Conservation (phyloP, 2,329 filamentous ascomycete species). For the Phyllosticta paracitricarpa region DNA sequence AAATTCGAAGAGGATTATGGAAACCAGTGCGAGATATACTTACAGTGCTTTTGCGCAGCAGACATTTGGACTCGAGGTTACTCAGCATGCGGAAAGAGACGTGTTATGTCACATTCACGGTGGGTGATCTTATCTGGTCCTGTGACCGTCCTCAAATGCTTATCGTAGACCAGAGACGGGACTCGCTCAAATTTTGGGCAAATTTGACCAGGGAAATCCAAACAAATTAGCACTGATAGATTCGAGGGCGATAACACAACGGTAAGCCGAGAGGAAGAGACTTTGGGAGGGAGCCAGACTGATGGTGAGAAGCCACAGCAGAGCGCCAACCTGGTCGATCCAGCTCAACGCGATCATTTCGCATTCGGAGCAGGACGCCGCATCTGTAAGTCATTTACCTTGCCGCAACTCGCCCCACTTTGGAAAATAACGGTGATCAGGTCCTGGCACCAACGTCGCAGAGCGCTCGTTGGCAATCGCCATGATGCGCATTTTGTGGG, state of each 20-base stretch:
- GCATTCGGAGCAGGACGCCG: constrained; percentile 14
- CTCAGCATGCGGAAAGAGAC: not conserved
- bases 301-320: not conserved
- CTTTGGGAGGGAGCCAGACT: not conserved
- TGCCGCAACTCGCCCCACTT: not conserved
- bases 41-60: constrained; percentile 2
- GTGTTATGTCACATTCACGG: not conserved
- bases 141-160: not conserved
- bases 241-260: constrained; percentile 22
- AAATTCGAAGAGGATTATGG: not conserved
- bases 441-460: constrained; percentile 9
- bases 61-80: not conserved
- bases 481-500: constrained; percentile 13
- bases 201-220: not conserved
- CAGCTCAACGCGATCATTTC: constrained; percentile 15
- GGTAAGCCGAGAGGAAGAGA: not conserved
- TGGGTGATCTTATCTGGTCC: not conserved
- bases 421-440: not conserved
- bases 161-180: not conserved
- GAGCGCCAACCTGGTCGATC: constrained; percentile 12
- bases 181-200: not conserved
- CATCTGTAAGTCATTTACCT: constrained; percentile 6
- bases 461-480: constrained; percentile 13
- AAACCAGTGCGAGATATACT: not conserved
- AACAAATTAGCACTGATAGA: constrained; percentile 34